phyloP scores from a whole-genome alignment of 192 early-diverging fungal genomes.

The Gamsiella multidivaricata region DNA sequence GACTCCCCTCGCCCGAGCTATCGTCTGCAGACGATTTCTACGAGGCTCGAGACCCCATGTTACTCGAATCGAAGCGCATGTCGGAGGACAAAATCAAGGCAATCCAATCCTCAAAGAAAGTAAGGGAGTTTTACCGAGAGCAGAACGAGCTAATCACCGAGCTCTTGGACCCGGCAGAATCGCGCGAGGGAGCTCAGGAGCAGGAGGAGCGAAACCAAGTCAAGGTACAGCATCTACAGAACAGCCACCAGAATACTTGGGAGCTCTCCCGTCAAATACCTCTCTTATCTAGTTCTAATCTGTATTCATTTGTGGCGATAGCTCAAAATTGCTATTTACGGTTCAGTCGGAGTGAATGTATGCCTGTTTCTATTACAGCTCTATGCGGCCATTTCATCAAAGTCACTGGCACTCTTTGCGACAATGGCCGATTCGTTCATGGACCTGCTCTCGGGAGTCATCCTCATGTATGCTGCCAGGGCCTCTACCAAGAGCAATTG shows the following conservation, averaged over 20 bases:
- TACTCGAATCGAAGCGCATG: conserved; percentile 53
- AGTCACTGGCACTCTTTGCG: conserved; percentile 80
- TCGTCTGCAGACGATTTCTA: conserved; percentile 36
- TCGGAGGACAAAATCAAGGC: conserved; percentile 61
- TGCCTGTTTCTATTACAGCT: conserved; percentile 74
- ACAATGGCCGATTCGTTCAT: conserved; percentile 87
- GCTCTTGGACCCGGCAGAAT: conserved; percentile 67
- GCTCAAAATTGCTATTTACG: conserved; percentile 75
- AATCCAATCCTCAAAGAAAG: conserved; percentile 55
- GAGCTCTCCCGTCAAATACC: background rate
- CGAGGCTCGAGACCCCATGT: conserved; percentile 56
- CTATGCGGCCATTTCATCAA: conserved; percentile 77
- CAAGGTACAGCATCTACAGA: conserved; percentile 32
- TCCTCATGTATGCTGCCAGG: conserved; percentile 69
- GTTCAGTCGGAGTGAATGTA: conserved; percentile 75
- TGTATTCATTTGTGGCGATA: background rate
- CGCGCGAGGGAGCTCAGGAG: conserved; percentile 54
- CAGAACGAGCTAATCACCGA: conserved; percentile 88
- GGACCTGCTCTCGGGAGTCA: conserved; percentile 78
- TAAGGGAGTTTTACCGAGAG: conserved; percentile 77
- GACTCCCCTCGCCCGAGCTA: conserved; percentile 31
- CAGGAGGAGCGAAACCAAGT: conserved; percentile 39
- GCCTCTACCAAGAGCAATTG: conserved; percentile 71
- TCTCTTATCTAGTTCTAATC: no score
- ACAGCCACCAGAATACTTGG: background rate